A percentile compares a stretch with the other conserved stretches of the same genome.
phyloP scores from a whole-genome alignment of 805 yeast genomes.

The Nakazawaea wyomingensis region DNA sequence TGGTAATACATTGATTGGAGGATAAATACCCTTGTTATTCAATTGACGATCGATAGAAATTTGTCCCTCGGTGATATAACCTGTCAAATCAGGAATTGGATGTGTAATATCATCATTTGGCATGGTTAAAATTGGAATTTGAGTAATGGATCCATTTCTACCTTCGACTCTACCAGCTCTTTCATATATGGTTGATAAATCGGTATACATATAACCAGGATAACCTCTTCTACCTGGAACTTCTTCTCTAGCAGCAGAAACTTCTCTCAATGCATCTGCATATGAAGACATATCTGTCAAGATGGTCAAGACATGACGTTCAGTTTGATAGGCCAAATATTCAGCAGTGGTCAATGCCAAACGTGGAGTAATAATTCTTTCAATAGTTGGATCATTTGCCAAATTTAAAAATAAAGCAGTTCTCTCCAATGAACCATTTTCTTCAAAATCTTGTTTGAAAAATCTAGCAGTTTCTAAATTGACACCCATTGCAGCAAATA shows the following conservation, averaged over 20 bases:
- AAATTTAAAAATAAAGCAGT: conserved; percentile 93
- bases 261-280: conserved; percentile 99
- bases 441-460: conserved; percentile 99
- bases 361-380: conserved; percentile 98
- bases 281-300: conserved; percentile 99
- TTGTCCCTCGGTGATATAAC: conserved; percentile 99
- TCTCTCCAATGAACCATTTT: conserved; percentile 97
- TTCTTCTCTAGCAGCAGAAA: conserved; percentile 99
- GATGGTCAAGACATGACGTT: conserved; percentile 96
- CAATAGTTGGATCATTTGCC: conserved; percentile 99
- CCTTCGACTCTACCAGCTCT: conserved; percentile 99
- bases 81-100: conserved; percentile 99
- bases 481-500: conserved; percentile 99
- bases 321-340: conserved; percentile 97
- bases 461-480: conserved; percentile 97
- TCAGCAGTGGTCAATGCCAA: conserved; percentile 98
- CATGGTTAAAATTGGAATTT: conserved; percentile 98
- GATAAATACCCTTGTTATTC: conserved; percentile 94
- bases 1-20: conserved; percentile 98
- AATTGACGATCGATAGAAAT: conserved; percentile 95
- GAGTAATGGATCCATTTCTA: conserved; percentile 98
- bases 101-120: conserved; percentile 99
- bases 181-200: conserved; percentile 97
- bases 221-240: conserved; percentile 99
- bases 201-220: conserved; percentile 99